Evolutionary conservation across 768 basidiomycete species (phyloP), one percentile per base, ranked within the genome.

Genomic region (Russula sp.): DNA sequence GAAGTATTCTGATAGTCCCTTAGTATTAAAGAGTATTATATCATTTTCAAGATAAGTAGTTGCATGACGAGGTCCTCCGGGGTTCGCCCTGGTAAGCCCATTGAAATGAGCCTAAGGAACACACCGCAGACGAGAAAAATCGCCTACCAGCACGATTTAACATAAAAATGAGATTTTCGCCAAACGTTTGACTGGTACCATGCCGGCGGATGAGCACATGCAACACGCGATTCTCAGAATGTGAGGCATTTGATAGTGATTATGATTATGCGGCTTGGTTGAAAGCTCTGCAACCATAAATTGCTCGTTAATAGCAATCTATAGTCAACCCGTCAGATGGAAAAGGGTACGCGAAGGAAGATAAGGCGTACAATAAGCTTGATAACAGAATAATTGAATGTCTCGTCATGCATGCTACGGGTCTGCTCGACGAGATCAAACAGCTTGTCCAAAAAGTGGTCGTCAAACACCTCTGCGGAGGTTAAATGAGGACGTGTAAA

Each of bases 131-230:
- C 36, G 36, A 2, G 20, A 32, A 28, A 40, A 46, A 34, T 42
- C 14, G 80, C 90, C 70, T 72, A 95, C 94, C 83, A 51, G 95
- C 90, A 64, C 97, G 87, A 71, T 99, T 98, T 51, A 99, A 79
- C 90, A 99, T 99, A 75, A 98, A 99, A 62, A 99, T 98, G 81
- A 99, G 84, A 73, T 98, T 99, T 77, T 94, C 95, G 4, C 95
- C 94, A 71, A 99, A 97, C 0, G 97, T 97, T 78, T 91, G 92
- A 75, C 87, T 91, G n/a, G 84, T 85, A 4, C 89, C 87, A 30
- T 92, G 75, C 22, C 94, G 85, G n/a, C 88, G 80, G 79, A 92
- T 88, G 26, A 99, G 79, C 0, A 96, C 86, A 24, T 84, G 80
- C 57, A 98, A 75, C 2, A 99, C 87, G 26, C 92, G 82, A 72